Conservation (phyloP, 805 yeast species). For the Candida pini region DNA sequence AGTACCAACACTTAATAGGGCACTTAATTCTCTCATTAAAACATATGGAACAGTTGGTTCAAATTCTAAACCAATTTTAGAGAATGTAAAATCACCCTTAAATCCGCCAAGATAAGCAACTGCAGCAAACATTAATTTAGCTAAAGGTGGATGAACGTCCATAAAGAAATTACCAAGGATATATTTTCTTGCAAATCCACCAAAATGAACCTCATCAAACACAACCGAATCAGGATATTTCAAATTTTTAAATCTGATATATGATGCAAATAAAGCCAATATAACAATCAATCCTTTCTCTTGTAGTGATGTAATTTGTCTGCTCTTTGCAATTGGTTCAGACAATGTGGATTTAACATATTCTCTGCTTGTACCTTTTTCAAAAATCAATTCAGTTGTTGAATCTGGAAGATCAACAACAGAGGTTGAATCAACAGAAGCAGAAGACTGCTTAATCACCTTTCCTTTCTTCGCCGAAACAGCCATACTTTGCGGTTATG, state of each 20-base stretch:
- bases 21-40: constrained; percentile 66
- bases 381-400: constrained; percentile 39
- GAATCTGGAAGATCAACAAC: constrained; percentile 11
- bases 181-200: constrained; percentile 93
- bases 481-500: too few species aligned
- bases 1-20: constrained; percentile 62
- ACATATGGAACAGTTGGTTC: constrained; percentile 60
- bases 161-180: constrained; percentile 65
- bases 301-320: constrained; percentile 31
- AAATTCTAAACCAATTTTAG: constrained; percentile 56
- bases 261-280: constrained; percentile 40
- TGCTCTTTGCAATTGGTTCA: constrained; percentile 31
- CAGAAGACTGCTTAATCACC: constrained; percentile 14
- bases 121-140: constrained; percentile 74
- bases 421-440: neutral
- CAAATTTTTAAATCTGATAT: constrained; percentile 58
- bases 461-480: too few species aligned
- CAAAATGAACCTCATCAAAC: constrained; percentile 97
- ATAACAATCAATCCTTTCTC: constrained; percentile 38
- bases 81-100: constrained; percentile 64
- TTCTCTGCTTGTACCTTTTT: constrained; percentile 48
- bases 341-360: constrained; percentile 51
- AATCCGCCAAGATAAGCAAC: constrained; percentile 64
- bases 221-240: constrained; percentile 79
- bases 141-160: constrained; percentile 88